Percentiles rank a stretch among this genome's conserved stretches.
phyloP scores from a whole-genome alignment of 345 rosid species.

The Lumnitzera littorea region DNA sequence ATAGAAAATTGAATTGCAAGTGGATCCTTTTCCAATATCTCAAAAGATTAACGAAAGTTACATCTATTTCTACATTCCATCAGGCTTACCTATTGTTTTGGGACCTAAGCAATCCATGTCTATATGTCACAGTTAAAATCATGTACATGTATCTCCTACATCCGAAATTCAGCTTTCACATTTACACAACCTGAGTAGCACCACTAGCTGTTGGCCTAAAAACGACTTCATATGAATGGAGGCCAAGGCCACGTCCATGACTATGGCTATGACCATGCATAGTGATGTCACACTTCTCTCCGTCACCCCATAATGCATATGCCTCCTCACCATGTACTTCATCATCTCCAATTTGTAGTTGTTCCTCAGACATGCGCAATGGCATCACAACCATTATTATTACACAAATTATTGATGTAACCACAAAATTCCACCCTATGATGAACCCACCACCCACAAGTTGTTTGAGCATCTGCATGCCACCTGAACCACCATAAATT shows the following conservation, averaged over 20 bases:
- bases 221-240: background rate
- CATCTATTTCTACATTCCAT: no score
- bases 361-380: constrained; percentile 17
- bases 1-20: no score
- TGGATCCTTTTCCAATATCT: no score
- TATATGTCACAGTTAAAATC: no score
- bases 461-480: constrained; percentile 15
- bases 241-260: background rate
- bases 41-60: no score
- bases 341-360: constrained; percentile 15
- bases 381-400: constrained; percentile 12
- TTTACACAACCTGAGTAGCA: constrained; percentile 11
- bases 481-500: constrained; percentile 14
- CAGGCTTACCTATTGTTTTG: no score
- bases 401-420: constrained; percentile 14
- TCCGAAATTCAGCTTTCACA: no score
- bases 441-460: constrained; percentile 12
- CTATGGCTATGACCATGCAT: background rate
- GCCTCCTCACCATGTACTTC: constrained; percentile 21
- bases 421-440: constrained; percentile 14
- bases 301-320: constrained; percentile 17
- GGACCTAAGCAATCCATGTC: no score
- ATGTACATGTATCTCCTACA: no score
- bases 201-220: background rate
- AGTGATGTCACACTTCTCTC: constrained; percentile 12